phyloP scores from a whole-genome alignment of 805 yeast species.

The Saccharomycopsis sp. region DNA sequence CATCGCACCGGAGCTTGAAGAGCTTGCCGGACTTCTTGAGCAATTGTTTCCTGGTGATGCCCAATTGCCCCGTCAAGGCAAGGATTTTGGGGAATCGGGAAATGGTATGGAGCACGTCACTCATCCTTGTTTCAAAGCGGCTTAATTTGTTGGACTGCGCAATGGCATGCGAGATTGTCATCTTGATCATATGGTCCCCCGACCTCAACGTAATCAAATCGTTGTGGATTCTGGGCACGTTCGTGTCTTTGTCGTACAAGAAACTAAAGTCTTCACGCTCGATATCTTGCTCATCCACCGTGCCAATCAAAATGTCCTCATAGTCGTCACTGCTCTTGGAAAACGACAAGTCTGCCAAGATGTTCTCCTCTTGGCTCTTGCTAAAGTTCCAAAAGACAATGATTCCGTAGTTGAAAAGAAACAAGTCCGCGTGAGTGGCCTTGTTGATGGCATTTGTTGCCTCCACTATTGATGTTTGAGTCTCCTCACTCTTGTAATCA shows the following conservation, averaged over 20 bases:
- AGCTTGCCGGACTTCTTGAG: constrained; percentile 83
- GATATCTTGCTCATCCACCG: constrained; percentile 78
- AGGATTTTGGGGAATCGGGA: constrained; percentile 83
- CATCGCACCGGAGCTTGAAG: constrained; percentile 87
- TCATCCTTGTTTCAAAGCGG: constrained; percentile 85
- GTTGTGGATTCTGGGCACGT: constrained; percentile 72
- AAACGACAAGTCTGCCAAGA: constrained; percentile 77
- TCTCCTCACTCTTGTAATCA: constrained; percentile 34
- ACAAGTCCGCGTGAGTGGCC: constrained; percentile 66
- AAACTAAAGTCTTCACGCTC: constrained; percentile 71
- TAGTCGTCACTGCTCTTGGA: constrained; percentile 34
- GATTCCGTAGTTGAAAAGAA: constrained; percentile 84
- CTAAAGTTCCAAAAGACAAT: constrained; percentile 98
- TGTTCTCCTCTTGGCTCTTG: constrained; percentile 85
- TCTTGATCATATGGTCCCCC: constrained; percentile 85
- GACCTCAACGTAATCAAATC: constrained; percentile 88
- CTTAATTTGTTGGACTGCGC: constrained; percentile 93
- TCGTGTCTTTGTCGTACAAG: constrained; percentile 45
- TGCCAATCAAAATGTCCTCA: constrained; percentile 50
- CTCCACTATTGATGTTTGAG: not conserved
- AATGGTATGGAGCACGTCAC: constrained; percentile 71
- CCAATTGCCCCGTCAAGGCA: constrained; percentile 83
- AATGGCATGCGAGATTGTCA: constrained; percentile 91
- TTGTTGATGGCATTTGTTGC: constrained; percentile 7
- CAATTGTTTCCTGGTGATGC: constrained; percentile 75